Conservation (phyloP, 179 eudicot genomes). For the Spinacia oleracea region DNA sequence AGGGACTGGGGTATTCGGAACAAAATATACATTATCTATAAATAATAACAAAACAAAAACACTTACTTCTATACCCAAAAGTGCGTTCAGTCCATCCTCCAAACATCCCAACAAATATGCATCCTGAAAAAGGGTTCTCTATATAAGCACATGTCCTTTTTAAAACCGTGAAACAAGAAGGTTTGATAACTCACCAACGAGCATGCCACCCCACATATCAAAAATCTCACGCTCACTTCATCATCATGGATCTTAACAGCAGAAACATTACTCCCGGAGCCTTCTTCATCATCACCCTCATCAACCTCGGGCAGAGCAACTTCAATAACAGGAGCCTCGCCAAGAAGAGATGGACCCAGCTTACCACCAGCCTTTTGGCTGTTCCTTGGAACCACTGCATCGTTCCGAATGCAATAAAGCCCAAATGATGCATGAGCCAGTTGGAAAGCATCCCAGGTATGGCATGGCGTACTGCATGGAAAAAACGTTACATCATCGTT, state of each 20-base stretch:
- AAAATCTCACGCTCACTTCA: conserved; percentile 67
- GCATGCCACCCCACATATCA: conserved; percentile 74
- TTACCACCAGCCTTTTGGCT: conserved; percentile 39
- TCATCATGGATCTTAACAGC: conserved; percentile 89
- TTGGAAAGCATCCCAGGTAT: conserved; percentile 94
- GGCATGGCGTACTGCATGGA: conserved; percentile 80
- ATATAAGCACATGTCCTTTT: conserved; percentile 22
- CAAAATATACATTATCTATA: background rate
- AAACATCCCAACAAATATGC: conserved; percentile 63
- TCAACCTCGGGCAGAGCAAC: conserved; percentile 63
- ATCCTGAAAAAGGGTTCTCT: conserved; percentile 55
- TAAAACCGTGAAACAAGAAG: conserved; percentile 11
- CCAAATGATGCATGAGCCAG: conserved; percentile 86
- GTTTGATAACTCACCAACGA: conserved; percentile 53
- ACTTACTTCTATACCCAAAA: conserved; percentile 92
- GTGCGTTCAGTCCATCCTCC: conserved; percentile 94
- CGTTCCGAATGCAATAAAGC: conserved; percentile 69
- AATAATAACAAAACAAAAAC: background rate
- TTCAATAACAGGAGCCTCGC: conserved; percentile 75
- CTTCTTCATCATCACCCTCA: conserved; percentile 68
- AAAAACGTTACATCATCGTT: conserved; percentile 11
- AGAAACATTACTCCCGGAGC: conserved; percentile 51
- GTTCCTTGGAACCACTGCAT: conserved; percentile 48
- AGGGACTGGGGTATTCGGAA: background rate
- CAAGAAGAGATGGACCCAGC: conserved; percentile 77